These are phyloP conservation scores for Hanseniaspora taiwanica DNA, from an alignment of 805 yeast genomes.

Conservation along the genomic window DNA sequence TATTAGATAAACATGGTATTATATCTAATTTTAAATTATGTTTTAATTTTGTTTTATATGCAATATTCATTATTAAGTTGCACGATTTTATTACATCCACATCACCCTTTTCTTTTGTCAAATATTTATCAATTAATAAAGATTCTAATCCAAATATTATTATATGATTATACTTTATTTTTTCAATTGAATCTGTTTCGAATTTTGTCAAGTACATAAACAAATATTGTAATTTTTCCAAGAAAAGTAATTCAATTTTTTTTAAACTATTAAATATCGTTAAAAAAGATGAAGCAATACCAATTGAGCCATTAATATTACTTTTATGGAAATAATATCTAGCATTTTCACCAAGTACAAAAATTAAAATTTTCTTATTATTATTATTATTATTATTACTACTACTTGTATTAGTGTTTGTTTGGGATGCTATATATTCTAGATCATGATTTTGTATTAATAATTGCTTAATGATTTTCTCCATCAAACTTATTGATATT, in stretches of 20 bases:
- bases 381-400: too few species aligned
- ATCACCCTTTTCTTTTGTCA: not conserved
- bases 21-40: slow-evolving; percentile 1
- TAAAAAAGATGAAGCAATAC: slow-evolving; percentile 10
- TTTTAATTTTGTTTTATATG: slow-evolving; percentile 2
- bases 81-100: not conserved
- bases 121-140: slow-evolving; percentile 1
- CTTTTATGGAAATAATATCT: slow-evolving; percentile 14
- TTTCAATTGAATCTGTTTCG: slow-evolving; percentile 13
- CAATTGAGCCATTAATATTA: slow-evolving; percentile 6
- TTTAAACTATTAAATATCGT: slow-evolving; percentile 8
- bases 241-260: slow-evolving; percentile 16
- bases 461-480: too few species aligned
- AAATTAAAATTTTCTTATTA: slow-evolving; percentile 10
- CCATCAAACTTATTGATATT: too few species aligned
- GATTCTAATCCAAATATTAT: slow-evolving; percentile 20
- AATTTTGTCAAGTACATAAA: slow-evolving; percentile 23
- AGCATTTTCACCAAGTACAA: slow-evolving; percentile 17
- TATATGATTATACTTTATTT: slow-evolving; percentile 10
- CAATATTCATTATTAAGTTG: slow-evolving; percentile 2
- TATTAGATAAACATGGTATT: slow-evolving; percentile 1
- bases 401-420: too few species aligned
- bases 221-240: slow-evolving; percentile 19
- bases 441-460: too few species aligned
- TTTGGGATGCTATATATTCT: too few species aligned